Conservation (phyloP, 2,329 filamentous ascomycete species). For the Calonectria fujianensis region DNA sequence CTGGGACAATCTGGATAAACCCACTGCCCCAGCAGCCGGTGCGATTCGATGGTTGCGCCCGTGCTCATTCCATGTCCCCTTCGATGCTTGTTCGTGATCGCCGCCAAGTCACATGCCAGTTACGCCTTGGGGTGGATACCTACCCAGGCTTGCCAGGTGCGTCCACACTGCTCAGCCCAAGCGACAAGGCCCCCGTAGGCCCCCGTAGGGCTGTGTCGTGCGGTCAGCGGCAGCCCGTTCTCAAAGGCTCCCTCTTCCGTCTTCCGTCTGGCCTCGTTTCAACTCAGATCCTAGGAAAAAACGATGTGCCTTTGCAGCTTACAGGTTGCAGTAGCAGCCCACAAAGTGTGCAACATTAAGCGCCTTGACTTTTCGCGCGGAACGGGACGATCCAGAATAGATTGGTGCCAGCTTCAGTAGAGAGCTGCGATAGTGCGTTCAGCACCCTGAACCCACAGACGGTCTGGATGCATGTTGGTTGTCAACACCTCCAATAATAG, state of each 20-base stretch:
- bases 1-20: conserved; percentile 26
- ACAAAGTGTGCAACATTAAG: conserved; percentile 3
- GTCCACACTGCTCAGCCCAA: conserved; percentile 1
- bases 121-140: neutral
- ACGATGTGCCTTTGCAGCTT: neutral
- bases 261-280: conserved; percentile 14
- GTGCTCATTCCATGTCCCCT: conserved; percentile 8
- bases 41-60: neutral
- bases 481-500: conserved; percentile 14
- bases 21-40: neutral
- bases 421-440: neutral
- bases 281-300: neutral
- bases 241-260: neutral
- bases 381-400: conserved; percentile 32
- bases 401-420: neutral
- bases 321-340: neutral
- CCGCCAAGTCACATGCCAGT: conserved; percentile 12
- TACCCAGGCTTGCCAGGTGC: neutral
- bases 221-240: conserved; percentile 8
- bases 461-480: conserved; percentile 18
- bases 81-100: conserved; percentile 25
- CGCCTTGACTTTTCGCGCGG: conserved; percentile 9
- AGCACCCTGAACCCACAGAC: neutral
- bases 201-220: conserved; percentile 23
- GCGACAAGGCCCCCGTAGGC: neutral